These are phyloP conservation scores for Pleoardoris graminearum DNA, from an alignment of 2,329 filamentous ascomycete species.

Conservation along the genomic window DNA sequence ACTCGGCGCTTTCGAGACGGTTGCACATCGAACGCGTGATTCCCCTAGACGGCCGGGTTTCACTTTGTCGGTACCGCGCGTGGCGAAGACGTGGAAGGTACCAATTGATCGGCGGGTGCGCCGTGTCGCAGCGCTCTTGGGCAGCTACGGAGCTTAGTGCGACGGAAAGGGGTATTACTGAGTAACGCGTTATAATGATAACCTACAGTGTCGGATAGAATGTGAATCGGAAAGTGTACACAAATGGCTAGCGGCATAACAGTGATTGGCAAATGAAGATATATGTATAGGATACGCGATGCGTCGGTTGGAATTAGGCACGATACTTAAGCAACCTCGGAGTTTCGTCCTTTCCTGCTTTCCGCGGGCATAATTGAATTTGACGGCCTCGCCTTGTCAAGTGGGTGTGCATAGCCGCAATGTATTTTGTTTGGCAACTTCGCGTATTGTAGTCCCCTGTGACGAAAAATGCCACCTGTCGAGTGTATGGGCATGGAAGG, in stretches of 20 bases:
- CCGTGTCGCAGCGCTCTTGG: slow-evolving; percentile 4
- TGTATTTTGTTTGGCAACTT: too few species aligned
- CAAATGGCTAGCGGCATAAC: neutral
- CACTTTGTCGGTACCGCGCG: slow-evolving; percentile 14
- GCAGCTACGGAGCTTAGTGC: neutral
- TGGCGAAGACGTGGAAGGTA: slow-evolving; percentile 14
- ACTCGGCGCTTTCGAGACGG: neutral
- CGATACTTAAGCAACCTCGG: neutral
- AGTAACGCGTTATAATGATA: neutral
- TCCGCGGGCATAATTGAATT: neutral
- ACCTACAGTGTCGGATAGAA: too few species aligned
- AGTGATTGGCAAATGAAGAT: too few species aligned
- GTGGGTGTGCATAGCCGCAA: neutral
- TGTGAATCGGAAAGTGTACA: neutral
- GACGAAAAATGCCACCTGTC: too few species aligned
- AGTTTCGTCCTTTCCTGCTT: neutral
- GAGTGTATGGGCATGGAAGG: too few species aligned
- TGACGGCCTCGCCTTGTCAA: neutral
- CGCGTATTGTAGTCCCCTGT: too few species aligned
- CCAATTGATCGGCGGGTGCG: neutral
- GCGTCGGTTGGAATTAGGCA: neutral
- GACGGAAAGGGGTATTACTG: neutral
- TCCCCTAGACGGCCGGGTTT: slow-evolving; percentile 14
- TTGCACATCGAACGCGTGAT: slow-evolving; percentile 13
- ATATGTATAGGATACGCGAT: too few species aligned